Base-by-base conservation (phyloP, 257 asterid species). In the Primulina tabacum region DNA sequence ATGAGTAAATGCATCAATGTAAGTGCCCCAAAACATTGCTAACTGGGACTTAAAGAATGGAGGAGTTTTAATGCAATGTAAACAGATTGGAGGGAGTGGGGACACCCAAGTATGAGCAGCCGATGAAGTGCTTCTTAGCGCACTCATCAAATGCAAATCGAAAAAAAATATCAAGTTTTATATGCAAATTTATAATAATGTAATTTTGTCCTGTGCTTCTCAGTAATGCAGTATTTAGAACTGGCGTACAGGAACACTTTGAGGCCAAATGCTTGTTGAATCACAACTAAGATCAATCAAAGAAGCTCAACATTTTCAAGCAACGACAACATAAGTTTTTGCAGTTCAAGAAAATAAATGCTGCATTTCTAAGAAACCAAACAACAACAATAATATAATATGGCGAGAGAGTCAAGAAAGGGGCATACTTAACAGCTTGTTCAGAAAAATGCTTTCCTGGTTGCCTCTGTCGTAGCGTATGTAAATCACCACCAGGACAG, bases 401-500 rank as follows among this genome's bases (percentile, higher is more conserved):
- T 34, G 64, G 71, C 73, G n/a, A 66, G 16, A 37, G 63, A 78
- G 75, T 56, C 40, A 61, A 72, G 76, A 74, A 75, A 77, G 72
- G 18, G 30, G 6, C 88, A 37, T 89, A 89, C 96, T 87, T 89
- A 65, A 85, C 96, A 0, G 96, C 96, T 78, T 87, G 96, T 86
- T 89, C 96, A 14, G 91, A 76, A 74, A 89, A 89, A 77, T 85
- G 82, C 76, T 89, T 89, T 62, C 96, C 96, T 0, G 94, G 96
- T 71, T 89, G 96, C 82, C 85, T 87, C 73, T 89, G 96, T 33
- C 96, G 75, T 56, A 89, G 94, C 0, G 94, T 77, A 77, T 89
- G 96, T 85, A 89, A 71, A 71, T 89, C 96, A 11, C 96, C 96
- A 16, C 96, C 96, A 0, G 96, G 96, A 65, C 96, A 89, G 76